These are phyloP conservation scores for Backusella psychrophila DNA, from an alignment of 192 early-diverging fungal genomes.

Conservation along the genomic window DNA sequence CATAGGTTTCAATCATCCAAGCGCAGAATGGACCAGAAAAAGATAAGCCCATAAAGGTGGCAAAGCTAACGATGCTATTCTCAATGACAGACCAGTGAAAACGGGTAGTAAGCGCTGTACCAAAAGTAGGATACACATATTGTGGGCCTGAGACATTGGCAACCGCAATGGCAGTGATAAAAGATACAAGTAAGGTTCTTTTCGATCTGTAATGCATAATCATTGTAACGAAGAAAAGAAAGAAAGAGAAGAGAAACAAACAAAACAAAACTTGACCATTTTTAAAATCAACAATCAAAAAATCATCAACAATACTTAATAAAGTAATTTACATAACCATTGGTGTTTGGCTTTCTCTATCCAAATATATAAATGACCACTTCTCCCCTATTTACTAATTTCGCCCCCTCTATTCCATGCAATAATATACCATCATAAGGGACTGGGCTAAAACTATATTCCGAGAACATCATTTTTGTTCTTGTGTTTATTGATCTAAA, in stretches of 20 bases:
- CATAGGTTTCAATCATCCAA: constrained; percentile 20
- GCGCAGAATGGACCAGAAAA: constrained; percentile 35
- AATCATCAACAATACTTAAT: background rate
- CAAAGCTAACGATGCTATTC: constrained; percentile 35
- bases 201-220: background rate
- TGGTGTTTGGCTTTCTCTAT: background rate
- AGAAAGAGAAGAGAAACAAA: background rate
- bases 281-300: background rate
- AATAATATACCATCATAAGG: background rate
- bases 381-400: background rate
- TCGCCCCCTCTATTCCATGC: background rate
- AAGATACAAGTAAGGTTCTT: constrained; percentile 15
- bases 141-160: constrained; percentile 36
- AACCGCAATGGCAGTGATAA: constrained; percentile 24
- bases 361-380: no score
- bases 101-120: constrained; percentile 19
- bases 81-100: constrained; percentile 33
- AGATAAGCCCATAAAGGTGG: constrained; percentile 28
- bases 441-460: background rate
- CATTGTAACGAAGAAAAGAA: background rate
- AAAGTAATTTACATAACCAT: background rate
- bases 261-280: background rate
- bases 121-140: constrained; percentile 30
- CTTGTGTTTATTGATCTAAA: background rate
- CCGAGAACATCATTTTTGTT: background rate